These are phyloP conservation scores for Phialophora chinensis DNA, from an alignment of 2,329 filamentous ascomycete genomes.

Conservation along the genomic window DNA sequence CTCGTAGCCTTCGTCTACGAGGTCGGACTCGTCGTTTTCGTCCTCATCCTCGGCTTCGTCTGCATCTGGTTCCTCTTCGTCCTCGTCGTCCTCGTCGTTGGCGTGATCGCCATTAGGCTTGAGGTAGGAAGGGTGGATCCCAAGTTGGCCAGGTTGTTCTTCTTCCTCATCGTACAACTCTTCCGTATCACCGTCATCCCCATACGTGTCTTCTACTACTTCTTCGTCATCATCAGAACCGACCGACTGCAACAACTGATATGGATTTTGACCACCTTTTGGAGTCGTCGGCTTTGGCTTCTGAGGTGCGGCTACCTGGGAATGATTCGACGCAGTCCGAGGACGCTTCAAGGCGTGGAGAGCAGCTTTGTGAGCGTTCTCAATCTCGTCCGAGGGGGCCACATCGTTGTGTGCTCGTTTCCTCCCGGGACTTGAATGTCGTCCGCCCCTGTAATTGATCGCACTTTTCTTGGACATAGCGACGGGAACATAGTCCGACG, in stretches of 20 bases:
- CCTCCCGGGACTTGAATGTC: constrained; percentile 26
- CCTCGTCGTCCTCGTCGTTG: constrained; percentile 14
- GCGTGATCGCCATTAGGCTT: constrained; percentile 5
- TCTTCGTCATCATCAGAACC: constrained; percentile 21
- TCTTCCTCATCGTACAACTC: constrained; percentile 25
- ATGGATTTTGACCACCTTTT: constrained; percentile 14
- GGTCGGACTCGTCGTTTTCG: constrained; percentile 6
- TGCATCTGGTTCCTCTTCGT: constrained; percentile 9
- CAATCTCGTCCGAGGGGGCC: constrained; percentile 11
- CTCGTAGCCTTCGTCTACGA: constrained; percentile 19
- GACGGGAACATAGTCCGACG: constrained; percentile 36
- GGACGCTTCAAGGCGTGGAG: constrained; percentile 23
- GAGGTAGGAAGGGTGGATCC: not conserved
- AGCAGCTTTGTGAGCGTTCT: not conserved
- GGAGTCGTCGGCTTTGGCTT: constrained; percentile 8
- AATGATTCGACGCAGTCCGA: not conserved
- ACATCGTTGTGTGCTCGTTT: constrained; percentile 27
- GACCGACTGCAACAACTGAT: constrained; percentile 20
- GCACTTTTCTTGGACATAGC: constrained; percentile 39
- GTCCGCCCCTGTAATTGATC: constrained; percentile 18
- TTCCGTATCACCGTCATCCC: not conserved
- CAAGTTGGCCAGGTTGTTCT: not conserved
- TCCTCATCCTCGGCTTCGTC: not conserved
- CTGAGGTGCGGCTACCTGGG: not conserved
- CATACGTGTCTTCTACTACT: constrained; percentile 18